Base-by-base conservation (phyloP, 2,329 filamentous ascomycete species). In the Escovopsis sp. region DNA sequence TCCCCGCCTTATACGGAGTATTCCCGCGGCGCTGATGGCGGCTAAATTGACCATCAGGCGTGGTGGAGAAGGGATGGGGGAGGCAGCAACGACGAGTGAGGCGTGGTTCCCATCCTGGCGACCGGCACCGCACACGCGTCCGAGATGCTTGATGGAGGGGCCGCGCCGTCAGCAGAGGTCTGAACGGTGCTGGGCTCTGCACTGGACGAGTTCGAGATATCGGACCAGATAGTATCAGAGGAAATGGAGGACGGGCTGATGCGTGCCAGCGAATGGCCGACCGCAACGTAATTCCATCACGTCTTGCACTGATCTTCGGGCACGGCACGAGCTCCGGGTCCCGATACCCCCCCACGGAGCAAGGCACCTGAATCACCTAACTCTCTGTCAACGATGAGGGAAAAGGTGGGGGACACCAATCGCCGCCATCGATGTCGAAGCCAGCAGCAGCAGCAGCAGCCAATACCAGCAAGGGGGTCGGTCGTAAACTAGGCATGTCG, bases 241-340 rank as follows among this genome's bases (percentile, higher is more conserved):
- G n/a, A n/a, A n/a, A n/a, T n/a, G n/a, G 27, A 29, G 32, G 29
- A 25, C 27, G 36, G 38, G 29, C 29, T 23, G 38, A 32, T 26
- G 16, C 17, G 19, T 30, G 15, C 35, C 35, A 37, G 38, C 47
- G 48, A 50, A 51, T 50, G 36, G 42, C 37, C 39, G 38, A 23
- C 29, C 35, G 36, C 36, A 43, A 50, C 46, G 48, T 49, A 50
- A 51, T 46, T 43, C 38, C 37, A 47, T 51, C 44, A 30, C 29
- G 21, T 25, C 21, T 8, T 11, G 21, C 21, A n/a, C n/a, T n/a
- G n/a, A n/a, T n/a, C n/a, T n/a, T 25, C 21, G 7, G 8, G 11
- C 3, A 8, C 8, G 21, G 21, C 21, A 9, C 11, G 21, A 9
- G 21, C 7, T 25, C 4, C 21, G 21, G 21, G 21, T n/a, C 21